Percentiles rank a stretch among this genome's conserved stretches.
These are phyloP conservation scores for Cnidoscolus chayamansa DNA, from an alignment of 441 rosid genomes.

Conservation along the genomic window DNA sequence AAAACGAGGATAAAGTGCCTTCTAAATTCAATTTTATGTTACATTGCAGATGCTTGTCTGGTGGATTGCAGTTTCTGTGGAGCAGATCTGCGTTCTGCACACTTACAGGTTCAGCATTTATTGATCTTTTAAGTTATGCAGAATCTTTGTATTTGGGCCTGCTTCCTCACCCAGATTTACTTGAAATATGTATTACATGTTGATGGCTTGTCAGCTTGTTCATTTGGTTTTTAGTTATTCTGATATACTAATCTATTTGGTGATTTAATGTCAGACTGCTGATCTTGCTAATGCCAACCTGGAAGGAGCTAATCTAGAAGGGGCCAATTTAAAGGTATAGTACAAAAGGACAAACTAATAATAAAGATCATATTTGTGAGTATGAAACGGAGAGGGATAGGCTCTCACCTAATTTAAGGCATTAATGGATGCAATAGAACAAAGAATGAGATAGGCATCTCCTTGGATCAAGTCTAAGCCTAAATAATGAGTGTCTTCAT, in stretches of 20 bases:
- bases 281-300: constrained; percentile 91
- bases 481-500: neutral
- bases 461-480: neutral
- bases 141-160: neutral
- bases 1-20: neutral
- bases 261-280: constrained; percentile 48
- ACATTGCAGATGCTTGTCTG: constrained; percentile 74
- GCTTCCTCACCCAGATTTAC: constrained; percentile 10
- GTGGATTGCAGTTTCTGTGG: constrained; percentile 83
- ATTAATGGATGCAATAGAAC: neutral
- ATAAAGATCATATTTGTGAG: neutral
- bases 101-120: constrained; percentile 63
- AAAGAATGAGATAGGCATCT: neutral
- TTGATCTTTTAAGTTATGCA: neutral
- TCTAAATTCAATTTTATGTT: constrained; percentile 18
- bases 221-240: too few relatives aligned
- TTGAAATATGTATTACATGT: too few relatives aligned
- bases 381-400: neutral
- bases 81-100: constrained; percentile 85
- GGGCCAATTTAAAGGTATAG: constrained; percentile 86
- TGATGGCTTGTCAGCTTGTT: too few relatives aligned
- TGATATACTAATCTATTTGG: too few relatives aligned
- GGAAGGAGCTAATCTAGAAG: constrained; percentile 91
- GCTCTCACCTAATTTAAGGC: neutral
- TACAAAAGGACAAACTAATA: neutral